phyloP scores from a whole-genome alignment of 2,329 filamentous ascomycete genomes.

The Colletotrichum somersetense region DNA sequence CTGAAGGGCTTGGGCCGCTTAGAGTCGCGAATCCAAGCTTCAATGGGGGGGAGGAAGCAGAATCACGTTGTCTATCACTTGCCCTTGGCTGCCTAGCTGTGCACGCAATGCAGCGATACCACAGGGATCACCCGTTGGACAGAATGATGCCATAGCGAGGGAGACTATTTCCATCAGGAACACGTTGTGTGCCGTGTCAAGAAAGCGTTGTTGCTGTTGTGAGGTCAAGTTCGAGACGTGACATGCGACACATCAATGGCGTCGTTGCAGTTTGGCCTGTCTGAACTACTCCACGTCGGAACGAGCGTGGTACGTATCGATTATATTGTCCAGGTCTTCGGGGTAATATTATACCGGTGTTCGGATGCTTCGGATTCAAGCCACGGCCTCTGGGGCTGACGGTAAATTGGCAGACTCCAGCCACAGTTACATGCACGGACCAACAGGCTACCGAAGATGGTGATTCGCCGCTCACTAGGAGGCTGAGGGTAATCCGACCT shows the following conservation, averaged over 20 bases:
- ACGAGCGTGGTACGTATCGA: neutral
- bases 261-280: conserved; percentile 11
- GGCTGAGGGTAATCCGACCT: conserved; percentile 35
- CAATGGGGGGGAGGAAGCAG: conserved; percentile 22
- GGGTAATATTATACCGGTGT: neutral
- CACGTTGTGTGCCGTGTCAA: conserved; percentile 21
- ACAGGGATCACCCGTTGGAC: conserved; percentile 32
- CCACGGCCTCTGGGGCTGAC: neutral
- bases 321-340: neutral
- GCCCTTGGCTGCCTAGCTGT: conserved; percentile 27
- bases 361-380: fast-evolving
- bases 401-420: neutral
- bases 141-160: neutral
- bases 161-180: conserved; percentile 1
- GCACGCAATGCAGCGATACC: conserved; percentile 31
- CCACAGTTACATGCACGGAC: conserved; percentile 8
- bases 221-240: conserved; percentile 19
- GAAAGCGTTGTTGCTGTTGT: conserved; percentile 6
- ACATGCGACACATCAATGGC: conserved; percentile 19
- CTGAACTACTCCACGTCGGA: neutral
- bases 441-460: conserved; percentile 14
- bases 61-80: conserved; percentile 26
- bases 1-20: conserved; percentile 30
- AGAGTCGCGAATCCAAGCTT: conserved; percentile 34
- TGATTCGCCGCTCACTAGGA: conserved; percentile 26